Evolutionary conservation across 2,329 filamentous ascomycete species (phyloP).

Genomic region (Xylaria polymorpha): DNA sequence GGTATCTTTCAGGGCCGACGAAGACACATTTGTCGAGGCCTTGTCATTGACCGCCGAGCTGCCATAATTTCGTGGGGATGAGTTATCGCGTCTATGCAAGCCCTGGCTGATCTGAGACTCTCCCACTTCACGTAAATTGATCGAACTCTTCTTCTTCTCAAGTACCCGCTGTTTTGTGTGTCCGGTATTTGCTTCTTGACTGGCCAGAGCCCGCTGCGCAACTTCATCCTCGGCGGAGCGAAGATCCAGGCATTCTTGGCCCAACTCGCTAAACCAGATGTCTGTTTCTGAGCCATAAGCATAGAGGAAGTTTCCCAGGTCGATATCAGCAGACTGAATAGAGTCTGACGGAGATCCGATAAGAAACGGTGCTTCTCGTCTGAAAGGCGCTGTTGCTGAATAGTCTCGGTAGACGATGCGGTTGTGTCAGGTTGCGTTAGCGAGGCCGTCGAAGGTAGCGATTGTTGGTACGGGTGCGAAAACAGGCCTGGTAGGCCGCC

Average conservation of each 20-base stretch:
- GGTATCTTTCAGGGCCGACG: conserved; percentile 48
- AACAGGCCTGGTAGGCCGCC: conserved; percentile 67
- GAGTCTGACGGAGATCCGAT: conserved; percentile 77
- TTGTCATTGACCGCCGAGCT: conserved; percentile 56
- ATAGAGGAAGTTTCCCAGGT: conserved; percentile 87
- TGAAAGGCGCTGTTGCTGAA: conserved; percentile 69
- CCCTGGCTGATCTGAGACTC: conserved; percentile 53
- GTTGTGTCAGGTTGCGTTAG: conserved; percentile 72
- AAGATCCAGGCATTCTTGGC: conserved; percentile 73
- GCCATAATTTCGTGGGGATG: conserved; percentile 56
- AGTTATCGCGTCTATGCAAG: conserved; percentile 54
- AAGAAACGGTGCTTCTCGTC: conserved; percentile 84
- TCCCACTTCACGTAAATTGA: conserved; percentile 67
- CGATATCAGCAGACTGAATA: conserved; percentile 87
- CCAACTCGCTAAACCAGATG: conserved; percentile 80
- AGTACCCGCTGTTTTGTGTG: conserved; percentile 63
- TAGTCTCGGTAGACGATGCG: conserved; percentile 74
- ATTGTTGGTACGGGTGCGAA: conserved; percentile 57
- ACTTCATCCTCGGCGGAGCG: conserved; percentile 66
- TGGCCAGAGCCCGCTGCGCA: conserved; percentile 54
- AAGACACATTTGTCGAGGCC: conserved; percentile 48
- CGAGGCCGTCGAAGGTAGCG: conserved; percentile 59
- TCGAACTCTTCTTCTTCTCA: conserved; percentile 76
- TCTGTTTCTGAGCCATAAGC: conserved; percentile 94
- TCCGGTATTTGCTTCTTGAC: conserved; percentile 58